Percentiles rank a stretch among this genome's conserved stretches.
phyloP scores from a whole-genome alignment of 129 eudicot species.

The Helianthus annuus region HanXRQr2.0-SUNRISE NC_035442.2:90926073-90926572 shows the following conservation, averaged over 20 bases:
- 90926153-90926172: too few relatives aligned
- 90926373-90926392: conserved; percentile 96
- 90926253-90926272: conserved; percentile 9
- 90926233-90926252: not conserved
- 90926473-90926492: not conserved
- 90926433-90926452: not conserved
- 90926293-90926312: conserved; percentile 97
- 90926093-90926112: too few relatives aligned
- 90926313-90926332: conserved; percentile 98
- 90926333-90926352: conserved; percentile 94
- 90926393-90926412: conserved; percentile 39
- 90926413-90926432: conserved; percentile 8
- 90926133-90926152: too few relatives aligned
- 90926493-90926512: conserved; percentile 9
- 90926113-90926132: too few relatives aligned
- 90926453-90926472: not conserved
- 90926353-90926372: conserved; percentile 98
- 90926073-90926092: too few relatives aligned
- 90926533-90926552: conserved; percentile 99
- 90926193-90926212: too few relatives aligned
- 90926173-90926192: too few relatives aligned
- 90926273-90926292: conserved; percentile 81
- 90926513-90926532: conserved; percentile 82
- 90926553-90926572: conserved; percentile 95
- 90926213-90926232: too few relatives aligned